Percentiles rank a stretch among this genome's conserved stretches.
Conservation (phyloP, 2,329 filamentous ascomycete species). For the Shiraia sp. region DNA sequence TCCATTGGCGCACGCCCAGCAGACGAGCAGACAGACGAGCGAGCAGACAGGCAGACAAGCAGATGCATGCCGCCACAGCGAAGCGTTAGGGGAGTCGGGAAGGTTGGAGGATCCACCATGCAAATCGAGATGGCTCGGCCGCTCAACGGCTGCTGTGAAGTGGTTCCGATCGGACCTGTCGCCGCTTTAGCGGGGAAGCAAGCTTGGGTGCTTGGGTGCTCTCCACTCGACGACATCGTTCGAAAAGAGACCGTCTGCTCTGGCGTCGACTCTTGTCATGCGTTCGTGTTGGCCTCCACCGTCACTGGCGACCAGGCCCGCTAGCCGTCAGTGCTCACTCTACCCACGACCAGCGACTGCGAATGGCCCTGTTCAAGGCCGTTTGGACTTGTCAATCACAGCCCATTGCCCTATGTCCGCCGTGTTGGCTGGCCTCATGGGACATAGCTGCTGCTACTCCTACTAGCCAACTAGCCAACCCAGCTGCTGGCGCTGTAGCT, state of each 20-base stretch:
- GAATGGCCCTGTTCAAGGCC: too few species aligned
- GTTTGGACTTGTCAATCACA: too few species aligned
- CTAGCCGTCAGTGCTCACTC: too few species aligned
- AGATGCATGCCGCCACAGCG: too few species aligned
- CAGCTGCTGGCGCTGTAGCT: constrained; percentile 36
- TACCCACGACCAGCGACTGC: too few species aligned
- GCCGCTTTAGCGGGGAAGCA: constrained; percentile 29
- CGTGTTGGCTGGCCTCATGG: too few species aligned
- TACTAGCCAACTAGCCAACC: too few species aligned
- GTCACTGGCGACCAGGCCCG: constrained; percentile 19
- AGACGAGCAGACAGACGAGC: too few species aligned
- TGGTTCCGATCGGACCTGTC: constrained; percentile 31
- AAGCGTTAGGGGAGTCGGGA: constrained; percentile 32
- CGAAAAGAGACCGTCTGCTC: too few species aligned
- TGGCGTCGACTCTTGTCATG: constrained; percentile 2
- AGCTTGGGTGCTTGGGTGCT: constrained; percentile 5
- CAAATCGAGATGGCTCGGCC: constrained; percentile 28
- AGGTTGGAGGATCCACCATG: constrained; percentile 9
- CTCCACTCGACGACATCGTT: background rate
- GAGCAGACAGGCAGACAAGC: constrained; percentile 38
- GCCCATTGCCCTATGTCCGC: too few species aligned
- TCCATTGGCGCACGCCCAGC: constrained; percentile 32
- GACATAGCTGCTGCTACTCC: too few species aligned
- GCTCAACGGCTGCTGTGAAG: constrained; percentile 34
- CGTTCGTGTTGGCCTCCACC: constrained; percentile 6